Percentiles rank a stretch among this genome's conserved stretches.
These are phyloP conservation scores for Cryptosporidium ubiquitum DNA, from an alignment of 169 alveolate species.

Conservation along the genomic window DNA sequence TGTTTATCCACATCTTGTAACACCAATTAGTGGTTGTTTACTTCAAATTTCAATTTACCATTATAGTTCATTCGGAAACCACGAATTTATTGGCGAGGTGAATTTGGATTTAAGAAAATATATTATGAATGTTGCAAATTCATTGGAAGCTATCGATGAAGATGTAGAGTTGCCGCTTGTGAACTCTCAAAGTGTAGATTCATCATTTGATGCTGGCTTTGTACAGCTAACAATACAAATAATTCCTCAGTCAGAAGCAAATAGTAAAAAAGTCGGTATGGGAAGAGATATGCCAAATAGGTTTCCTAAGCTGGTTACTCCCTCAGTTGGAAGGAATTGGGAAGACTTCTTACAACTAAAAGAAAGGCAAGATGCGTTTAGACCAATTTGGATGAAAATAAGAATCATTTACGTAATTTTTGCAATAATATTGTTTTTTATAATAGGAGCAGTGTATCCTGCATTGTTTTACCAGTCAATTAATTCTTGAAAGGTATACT, in stretches of 20 bases:
- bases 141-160: constrained; percentile 82
- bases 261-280: constrained; percentile 86
- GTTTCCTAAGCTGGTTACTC: constrained; percentile 88
- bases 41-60: constrained; percentile 89
- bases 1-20: constrained; percentile 86
- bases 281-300: constrained; percentile 91
- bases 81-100: constrained; percentile 89
- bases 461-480: constrained; percentile 67
- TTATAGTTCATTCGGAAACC: constrained; percentile 86
- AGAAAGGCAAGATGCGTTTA: constrained; percentile 50
- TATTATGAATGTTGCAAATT: constrained; percentile 84
- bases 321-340: constrained; percentile 92
- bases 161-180: constrained; percentile 87
- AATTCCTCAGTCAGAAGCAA: constrained; percentile 90
- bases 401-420: constrained; percentile 33
- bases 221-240: constrained; percentile 90
- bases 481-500: neutral
- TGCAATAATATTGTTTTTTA: constrained; percentile 31
- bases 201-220: constrained; percentile 82
- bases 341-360: constrained; percentile 82
- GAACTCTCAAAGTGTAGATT: constrained; percentile 79
- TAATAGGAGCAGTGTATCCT: constrained; percentile 69
- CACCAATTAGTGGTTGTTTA: constrained; percentile 90
- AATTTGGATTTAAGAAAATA: constrained; percentile 85
- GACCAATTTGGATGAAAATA: constrained; percentile 62